Base-by-base conservation (phyloP, 371 early-diverging fungal species). In the Globomyces sp. region DNA sequence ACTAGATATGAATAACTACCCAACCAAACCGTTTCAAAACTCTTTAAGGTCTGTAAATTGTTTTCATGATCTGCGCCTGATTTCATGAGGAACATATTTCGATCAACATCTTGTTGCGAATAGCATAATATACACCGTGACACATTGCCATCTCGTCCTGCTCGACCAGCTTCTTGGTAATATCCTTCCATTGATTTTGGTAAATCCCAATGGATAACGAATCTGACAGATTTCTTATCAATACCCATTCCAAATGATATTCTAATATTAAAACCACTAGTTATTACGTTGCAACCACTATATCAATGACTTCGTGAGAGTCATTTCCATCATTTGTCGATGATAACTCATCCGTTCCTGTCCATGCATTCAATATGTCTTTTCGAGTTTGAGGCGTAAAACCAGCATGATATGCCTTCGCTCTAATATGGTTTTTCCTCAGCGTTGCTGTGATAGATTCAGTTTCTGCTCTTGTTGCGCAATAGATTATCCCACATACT, bases 241-340 rank as follows among this genome's bases (percentile, higher is more conserved):
- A 89, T 89, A 8, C 89, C 89, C 87, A 89, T 86, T 4, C 83
- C 83, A 68, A 87, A 87, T 37, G 84, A 80, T 42, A 89, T 85
- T 9, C 24, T 24, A 24, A 24, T 24, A 24, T 24, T 24, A 24
- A 24, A 24, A 24, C 24, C 24, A 24, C 24, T 24, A 24, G 24
- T 24, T 24, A 24, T 24, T 24, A 24, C 24, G 89, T 89, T 3
- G 87, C 87, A 44, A 87, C 82, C 4, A 81, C 77, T 40, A 81
- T 68, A 55, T 76, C 77, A 40, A 78, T 68, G 3, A 66, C 49
- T 2, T 24, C 24, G 24, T 24, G 24, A 24, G 24, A 24, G 24
- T 24, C 24, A 24, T 24, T 24, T 24, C 24, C 24, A 24, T 24
- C 59, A 3, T 39, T 53, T 40, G 37, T 58, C 11, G 58, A n/a